phyloP scores from a whole-genome alignment of 75 land plant species.

The Cryptomeria japonica region DNA sequence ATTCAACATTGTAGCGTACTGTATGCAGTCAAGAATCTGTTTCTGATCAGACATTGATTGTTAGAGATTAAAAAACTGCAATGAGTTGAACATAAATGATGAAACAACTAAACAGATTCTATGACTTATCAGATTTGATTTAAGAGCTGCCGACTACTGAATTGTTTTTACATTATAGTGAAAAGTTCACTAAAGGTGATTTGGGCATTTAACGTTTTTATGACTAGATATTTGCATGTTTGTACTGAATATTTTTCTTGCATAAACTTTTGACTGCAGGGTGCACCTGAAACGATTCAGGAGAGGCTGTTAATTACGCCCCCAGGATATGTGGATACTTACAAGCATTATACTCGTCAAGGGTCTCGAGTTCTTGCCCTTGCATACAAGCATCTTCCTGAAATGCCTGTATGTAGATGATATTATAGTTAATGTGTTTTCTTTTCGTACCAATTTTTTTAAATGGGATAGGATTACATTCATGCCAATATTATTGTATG shows the following conservation, averaged over 20 bases:
- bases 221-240: not conserved
- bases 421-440: not conserved
- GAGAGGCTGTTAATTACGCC: constrained; percentile 70
- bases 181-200: not conserved
- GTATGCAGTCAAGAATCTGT: not conserved
- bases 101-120: no score
- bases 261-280: constrained; percentile 46
- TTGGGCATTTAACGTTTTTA: not conserved
- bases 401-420: constrained; percentile 78
- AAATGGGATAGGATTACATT: not conserved
- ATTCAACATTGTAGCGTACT: not conserved
- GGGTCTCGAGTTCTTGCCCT: constrained; percentile 94
- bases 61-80: not conserved
- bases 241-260: not conserved
- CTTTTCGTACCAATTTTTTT: not conserved
- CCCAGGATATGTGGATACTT: constrained; percentile 66
- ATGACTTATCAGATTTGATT: not conserved
- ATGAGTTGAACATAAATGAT: not conserved
- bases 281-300: constrained; percentile 98
- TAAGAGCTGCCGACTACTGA: not conserved
- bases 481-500: not conserved
- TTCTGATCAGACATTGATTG: not conserved
- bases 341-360: constrained; percentile 93
- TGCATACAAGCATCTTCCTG: constrained; percentile 90
- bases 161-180: not conserved